Evolutionary conservation across 352 stramenopile genomes (phyloP), one percentile per base, ranked within the genome.

Genomic region (Pilasporangium apinafurcum): DNA sequence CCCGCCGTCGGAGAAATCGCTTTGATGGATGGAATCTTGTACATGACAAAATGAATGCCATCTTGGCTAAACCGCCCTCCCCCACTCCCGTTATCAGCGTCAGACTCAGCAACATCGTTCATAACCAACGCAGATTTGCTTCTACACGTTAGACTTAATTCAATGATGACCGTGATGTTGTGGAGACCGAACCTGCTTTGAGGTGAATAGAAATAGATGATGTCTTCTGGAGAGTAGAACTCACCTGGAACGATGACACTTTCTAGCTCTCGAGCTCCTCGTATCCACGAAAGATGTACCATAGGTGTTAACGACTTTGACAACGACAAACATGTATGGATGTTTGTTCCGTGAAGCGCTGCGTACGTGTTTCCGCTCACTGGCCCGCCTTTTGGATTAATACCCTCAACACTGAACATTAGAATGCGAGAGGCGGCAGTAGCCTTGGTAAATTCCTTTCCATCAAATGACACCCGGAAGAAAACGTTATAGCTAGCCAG

Each of bases 321-420:
- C 14, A 39, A 12, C 22, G 53, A 33, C 22, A 86, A 51, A 32
- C 77, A 86, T 5, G 64, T 48, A 6, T 63, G 53, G n/a, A 89
- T 69, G 21, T 86, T 86, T 1, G 72, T 74, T 3, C 77, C 71
- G 17, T 81, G 54, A 0, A 86, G 48, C 1, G 68, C 60, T 1
- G 70, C 64, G 49, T 89, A 89, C 27, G 77, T 89, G 50, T 84
- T 86, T 0, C 77, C 77, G 26, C 64, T 84, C 10, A 83, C 63
- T 4, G 77, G 77, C 4, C 77, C 77, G 10, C 73, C 77, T 18
- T 70, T 68, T 0, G 77, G 77, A 1, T 70, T 49, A 7, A 89
- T 53, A 1, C 53, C 30, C 27, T 68, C 61, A 8, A 76, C 57
- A 22, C 73, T 86, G 32, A 77, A 89, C 22, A 89, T 24, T 16